Evolutionary conservation across 2,329 filamentous ascomycete species (phyloP).

Genomic region (Plectosphaerella sp.): DNA sequence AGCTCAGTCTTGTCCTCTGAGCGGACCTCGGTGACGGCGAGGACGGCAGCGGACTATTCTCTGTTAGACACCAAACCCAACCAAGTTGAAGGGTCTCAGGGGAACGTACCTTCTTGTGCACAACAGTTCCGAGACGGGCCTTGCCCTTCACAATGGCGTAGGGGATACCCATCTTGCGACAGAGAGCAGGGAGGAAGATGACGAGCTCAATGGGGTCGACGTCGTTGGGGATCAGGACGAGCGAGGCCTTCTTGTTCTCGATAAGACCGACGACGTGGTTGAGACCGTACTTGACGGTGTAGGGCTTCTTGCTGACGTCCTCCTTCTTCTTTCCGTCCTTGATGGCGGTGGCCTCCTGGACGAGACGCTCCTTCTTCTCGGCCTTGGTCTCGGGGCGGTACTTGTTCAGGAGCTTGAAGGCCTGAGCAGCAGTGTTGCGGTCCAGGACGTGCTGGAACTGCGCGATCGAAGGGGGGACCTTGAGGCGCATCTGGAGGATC

Average conservation of each 20-base stretch:
- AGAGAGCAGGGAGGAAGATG: constrained; percentile 97
- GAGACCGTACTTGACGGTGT: constrained; percentile 98
- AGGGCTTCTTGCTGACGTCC: constrained; percentile 99
- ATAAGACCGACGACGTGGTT: constrained; percentile 98
- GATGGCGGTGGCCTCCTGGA: constrained; percentile 96
- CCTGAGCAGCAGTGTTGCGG: constrained; percentile 93
- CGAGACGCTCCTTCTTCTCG: constrained; percentile 99
- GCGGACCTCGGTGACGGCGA: constrained; percentile 94
- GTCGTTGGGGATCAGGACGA: constrained; percentile 98
- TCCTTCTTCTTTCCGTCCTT: constrained; percentile 99
- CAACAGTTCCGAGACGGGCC: constrained; percentile 96
- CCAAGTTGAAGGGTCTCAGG: not conserved
- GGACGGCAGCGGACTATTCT: constrained; percentile 89
- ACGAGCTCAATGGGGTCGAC: constrained; percentile 99
- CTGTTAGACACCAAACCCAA: constrained; percentile 19
- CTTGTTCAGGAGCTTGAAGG: constrained; percentile 99
- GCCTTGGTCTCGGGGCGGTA: constrained; percentile 98
- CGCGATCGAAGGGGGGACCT: constrained; percentile 94
- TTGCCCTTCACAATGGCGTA: constrained; percentile 99
- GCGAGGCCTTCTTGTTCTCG: constrained; percentile 99
- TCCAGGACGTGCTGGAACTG: constrained; percentile 98
- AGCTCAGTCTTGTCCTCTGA: constrained; percentile 98
- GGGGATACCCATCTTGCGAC: constrained; percentile 99
- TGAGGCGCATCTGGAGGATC: constrained; percentile 97
- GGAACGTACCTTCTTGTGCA: constrained; percentile 89